Percentiles rank a stretch among this genome's conserved stretches.
Evolutionary conservation across 2,329 filamentous ascomycete genomes (phyloP).

Genomic region (Seiridium unicorne): DNA sequence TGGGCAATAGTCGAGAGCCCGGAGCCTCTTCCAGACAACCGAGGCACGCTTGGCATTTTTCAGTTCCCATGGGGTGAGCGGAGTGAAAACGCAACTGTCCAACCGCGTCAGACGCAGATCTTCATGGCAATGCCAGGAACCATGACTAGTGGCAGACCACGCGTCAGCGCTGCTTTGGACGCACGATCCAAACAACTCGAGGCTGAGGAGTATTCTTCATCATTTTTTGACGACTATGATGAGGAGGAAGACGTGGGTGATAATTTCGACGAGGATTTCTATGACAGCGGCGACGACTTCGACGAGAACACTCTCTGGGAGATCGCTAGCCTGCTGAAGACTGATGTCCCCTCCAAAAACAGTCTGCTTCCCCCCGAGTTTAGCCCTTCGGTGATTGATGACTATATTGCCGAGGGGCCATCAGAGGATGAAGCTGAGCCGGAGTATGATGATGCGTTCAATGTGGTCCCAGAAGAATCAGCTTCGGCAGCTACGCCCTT

Average conservation of each 20-base stretch:
- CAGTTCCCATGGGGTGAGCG: slow-evolving; percentile 66
- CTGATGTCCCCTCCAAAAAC: slow-evolving; percentile 49
- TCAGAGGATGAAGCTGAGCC: slow-evolving; percentile 26
- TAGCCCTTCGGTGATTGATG: slow-evolving; percentile 26
- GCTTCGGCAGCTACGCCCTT: slow-evolving; percentile 24
- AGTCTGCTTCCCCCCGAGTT: slow-evolving; percentile 38
- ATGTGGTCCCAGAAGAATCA: slow-evolving; percentile 24
- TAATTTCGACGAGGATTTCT: slow-evolving; percentile 33
- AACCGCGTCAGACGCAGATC: slow-evolving; percentile 32
- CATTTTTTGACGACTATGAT: slow-evolving; percentile 61
- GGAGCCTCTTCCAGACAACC: slow-evolving; percentile 55
- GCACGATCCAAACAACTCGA: slow-evolving; percentile 34
- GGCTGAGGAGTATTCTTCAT: slow-evolving; percentile 42
- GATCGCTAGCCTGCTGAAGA: slow-evolving; percentile 58
- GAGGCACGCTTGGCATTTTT: slow-evolving; percentile 61
- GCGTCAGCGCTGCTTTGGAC: slow-evolving; percentile 27
- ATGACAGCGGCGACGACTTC: slow-evolving; percentile 50
- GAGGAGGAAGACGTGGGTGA: slow-evolving; percentile 42
- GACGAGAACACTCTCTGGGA: slow-evolving; percentile 64
- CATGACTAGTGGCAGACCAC: slow-evolving; percentile 41
- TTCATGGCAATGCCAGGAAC: slow-evolving; percentile 51
- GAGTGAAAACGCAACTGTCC: slow-evolving; percentile 53
- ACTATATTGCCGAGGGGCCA: slow-evolving; percentile 30
- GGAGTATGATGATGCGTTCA: slow-evolving; percentile 14
- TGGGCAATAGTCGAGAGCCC: slow-evolving; percentile 49